Evolutionary conservation across 257 asterid genomes (phyloP).

Genomic region (Penstemon eatonii): DNA sequence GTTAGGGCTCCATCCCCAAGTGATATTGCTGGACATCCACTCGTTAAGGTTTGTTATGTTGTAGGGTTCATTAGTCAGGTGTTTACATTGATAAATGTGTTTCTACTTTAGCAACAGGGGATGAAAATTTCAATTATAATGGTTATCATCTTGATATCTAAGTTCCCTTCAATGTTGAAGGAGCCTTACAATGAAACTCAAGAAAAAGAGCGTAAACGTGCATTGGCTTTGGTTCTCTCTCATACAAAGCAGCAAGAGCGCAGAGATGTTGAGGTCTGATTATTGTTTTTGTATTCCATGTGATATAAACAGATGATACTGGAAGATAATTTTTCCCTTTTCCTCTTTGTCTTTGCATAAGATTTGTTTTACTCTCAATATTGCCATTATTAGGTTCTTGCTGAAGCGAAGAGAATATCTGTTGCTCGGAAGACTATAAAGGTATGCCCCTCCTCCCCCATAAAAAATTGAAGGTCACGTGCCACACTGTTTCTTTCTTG

Average conservation of each 20-base stretch:
- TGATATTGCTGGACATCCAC: constrained; percentile 67
- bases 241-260: constrained; percentile 94
- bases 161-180: constrained; percentile 41
- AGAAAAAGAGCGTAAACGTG: constrained; percentile 86
- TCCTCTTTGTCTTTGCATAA: not conserved
- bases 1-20: constrained; percentile 75
- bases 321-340: not conserved
- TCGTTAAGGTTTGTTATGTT: constrained; percentile 61
- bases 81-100: not conserved
- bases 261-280: constrained; percentile 78
- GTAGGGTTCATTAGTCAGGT: constrained; percentile 11
- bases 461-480: constrained; percentile 2
- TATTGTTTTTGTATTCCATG: constrained; percentile 19
- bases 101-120: constrained; percentile 15
- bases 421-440: constrained; percentile 79
- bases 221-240: constrained; percentile 83
- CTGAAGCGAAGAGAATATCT: constrained; percentile 84
- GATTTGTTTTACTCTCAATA: constrained; percentile 10
- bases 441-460: constrained; percentile 42
- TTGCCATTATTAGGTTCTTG: constrained; percentile 60
- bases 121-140: constrained; percentile 21
- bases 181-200: constrained; percentile 74
- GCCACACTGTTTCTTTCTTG: not conserved
- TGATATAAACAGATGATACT: not conserved
- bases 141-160: constrained; percentile 27